These are phyloP conservation scores for Stephanodiscus minutulus DNA, from an alignment of 108 stramenopile genomes.

Conservation along the genomic window DNA sequence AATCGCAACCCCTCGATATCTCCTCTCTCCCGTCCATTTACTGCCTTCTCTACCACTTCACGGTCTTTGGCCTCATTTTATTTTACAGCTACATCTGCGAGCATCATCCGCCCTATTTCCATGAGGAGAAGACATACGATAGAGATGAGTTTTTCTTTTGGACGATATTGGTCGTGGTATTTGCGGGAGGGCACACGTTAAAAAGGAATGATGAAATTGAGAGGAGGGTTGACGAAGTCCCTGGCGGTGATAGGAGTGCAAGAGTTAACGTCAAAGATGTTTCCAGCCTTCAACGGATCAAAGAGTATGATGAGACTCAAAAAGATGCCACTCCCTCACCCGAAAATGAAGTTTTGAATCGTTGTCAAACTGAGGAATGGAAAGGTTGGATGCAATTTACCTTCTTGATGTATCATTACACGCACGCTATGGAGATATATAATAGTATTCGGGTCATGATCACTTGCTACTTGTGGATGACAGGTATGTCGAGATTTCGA, in stretches of 20 bases:
- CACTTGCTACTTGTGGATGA: conserved; percentile 99
- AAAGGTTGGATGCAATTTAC: conserved; percentile 99
- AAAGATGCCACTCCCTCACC: conserved; percentile 39
- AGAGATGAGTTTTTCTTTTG: conserved; percentile 83
- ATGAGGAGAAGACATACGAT: conserved; percentile 81
- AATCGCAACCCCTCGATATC: conserved; percentile 58
- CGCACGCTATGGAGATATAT: conserved; percentile 94
- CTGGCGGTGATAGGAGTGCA: not conserved
- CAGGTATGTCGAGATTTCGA: too few species aligned
- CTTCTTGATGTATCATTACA: conserved; percentile 98
- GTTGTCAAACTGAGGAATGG: conserved; percentile 99
- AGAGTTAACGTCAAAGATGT: conserved; percentile 3
- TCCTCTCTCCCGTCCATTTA: conserved; percentile 68
- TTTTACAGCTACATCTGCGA: conserved; percentile 86
- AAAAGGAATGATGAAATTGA: conserved; percentile 39
- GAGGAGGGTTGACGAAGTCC: not conserved
- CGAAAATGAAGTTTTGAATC: conserved; percentile 85
- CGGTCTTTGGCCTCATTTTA: conserved; percentile 76
- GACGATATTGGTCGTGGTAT: conserved; percentile 63
- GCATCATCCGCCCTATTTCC: conserved; percentile 81
- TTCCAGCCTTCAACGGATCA: not conserved
- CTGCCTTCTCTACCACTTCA: conserved; percentile 66
- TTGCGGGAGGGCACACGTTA: conserved; percentile 55
- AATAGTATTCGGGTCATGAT: conserved; percentile 96
- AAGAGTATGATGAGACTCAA: conserved; percentile 1